Percentiles rank a stretch among this genome's conserved stretches.
Evolutionary conservation across 2,329 filamentous ascomycete genomes (phyloP).

Genomic region (Thielaviopsis musarum): DNA sequence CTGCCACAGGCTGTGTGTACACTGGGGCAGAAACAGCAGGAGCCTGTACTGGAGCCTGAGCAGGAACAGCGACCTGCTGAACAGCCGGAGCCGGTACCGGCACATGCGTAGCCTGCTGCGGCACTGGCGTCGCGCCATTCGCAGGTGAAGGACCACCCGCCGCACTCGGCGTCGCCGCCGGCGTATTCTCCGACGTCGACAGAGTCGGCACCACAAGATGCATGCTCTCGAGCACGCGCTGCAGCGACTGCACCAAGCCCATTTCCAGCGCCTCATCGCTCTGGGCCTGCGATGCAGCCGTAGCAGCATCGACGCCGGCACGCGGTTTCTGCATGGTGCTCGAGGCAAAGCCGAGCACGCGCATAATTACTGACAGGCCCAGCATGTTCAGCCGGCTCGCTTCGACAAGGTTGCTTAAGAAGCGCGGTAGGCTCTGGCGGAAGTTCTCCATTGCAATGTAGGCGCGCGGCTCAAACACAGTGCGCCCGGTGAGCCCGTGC

Average conservation of each 20-base stretch:
- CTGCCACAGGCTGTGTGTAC: background rate
- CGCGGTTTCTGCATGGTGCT: constrained; percentile 24
- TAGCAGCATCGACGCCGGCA: constrained; percentile 18
- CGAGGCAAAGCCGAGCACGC: constrained; percentile 30
- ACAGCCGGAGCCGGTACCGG: background rate
- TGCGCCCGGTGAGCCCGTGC: constrained; percentile 16
- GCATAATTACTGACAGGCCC: constrained; percentile 33
- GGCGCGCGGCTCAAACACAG: constrained; percentile 24
- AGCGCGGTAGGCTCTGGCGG: constrained; percentile 27
- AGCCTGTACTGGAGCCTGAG: background rate
- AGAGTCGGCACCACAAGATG: constrained; percentile 14
- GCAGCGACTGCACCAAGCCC: constrained; percentile 25
- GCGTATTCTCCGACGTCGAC: background rate
- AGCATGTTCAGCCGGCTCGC: constrained; percentile 28
- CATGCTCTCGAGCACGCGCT: constrained; percentile 24
- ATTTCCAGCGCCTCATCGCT: constrained; percentile 25
- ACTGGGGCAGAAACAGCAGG: background rate
- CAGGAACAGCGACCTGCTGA: background rate
- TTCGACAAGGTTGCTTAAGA: constrained; percentile 24
- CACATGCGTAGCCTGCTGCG: background rate
- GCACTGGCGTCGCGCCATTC: background rate
- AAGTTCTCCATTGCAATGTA: constrained; percentile 26
- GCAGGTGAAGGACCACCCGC: background rate
- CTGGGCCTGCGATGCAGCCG: constrained; percentile 14
- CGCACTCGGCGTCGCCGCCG: constrained; percentile 2